Percentiles rank a stretch among this genome's conserved stretches.
Evolutionary conservation across 1,284 basidiomycete genomes (phyloP).

Genomic region (Ceratobasidium papillatum): DNA sequence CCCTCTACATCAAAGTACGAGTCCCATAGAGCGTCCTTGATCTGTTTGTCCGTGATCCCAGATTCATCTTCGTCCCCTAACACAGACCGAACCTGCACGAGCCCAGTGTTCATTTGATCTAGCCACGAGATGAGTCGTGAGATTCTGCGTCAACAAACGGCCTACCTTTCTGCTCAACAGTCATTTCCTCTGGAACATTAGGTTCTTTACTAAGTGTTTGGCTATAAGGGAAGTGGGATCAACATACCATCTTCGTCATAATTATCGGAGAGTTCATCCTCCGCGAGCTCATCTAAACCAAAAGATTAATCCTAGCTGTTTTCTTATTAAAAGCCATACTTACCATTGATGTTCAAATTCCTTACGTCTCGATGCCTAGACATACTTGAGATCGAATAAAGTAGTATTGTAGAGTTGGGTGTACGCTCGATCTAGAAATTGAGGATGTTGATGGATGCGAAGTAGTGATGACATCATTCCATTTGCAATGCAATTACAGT

Average conservation of each 20-base stretch:
- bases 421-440: constrained; percentile 5
- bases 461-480: neutral
- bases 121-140: constrained; percentile 37
- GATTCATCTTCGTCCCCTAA: constrained; percentile 73
- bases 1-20: constrained; percentile 87
- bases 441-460: neutral
- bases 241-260: constrained; percentile 61
- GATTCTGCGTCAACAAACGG: neutral
- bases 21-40: constrained; percentile 89
- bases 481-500: neutral
- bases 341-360: constrained; percentile 88
- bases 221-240: neutral
- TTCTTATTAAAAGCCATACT: constrained; percentile 44
- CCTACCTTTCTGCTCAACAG: constrained; percentile 72
- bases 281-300: constrained; percentile 75
- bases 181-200: constrained; percentile 57
- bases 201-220: neutral
- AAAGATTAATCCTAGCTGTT: neutral
- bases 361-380: constrained; percentile 91
- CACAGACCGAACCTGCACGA: constrained; percentile 71
- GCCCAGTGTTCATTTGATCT: constrained; percentile 78
- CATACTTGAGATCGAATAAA: constrained; percentile 56
- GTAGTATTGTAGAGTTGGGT: neutral
- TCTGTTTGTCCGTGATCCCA: constrained; percentile 75
- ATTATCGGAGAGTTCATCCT: constrained; percentile 73